Conservation (phyloP, 257 asterid species). For the Galeopsis tetrahit region DNA sequence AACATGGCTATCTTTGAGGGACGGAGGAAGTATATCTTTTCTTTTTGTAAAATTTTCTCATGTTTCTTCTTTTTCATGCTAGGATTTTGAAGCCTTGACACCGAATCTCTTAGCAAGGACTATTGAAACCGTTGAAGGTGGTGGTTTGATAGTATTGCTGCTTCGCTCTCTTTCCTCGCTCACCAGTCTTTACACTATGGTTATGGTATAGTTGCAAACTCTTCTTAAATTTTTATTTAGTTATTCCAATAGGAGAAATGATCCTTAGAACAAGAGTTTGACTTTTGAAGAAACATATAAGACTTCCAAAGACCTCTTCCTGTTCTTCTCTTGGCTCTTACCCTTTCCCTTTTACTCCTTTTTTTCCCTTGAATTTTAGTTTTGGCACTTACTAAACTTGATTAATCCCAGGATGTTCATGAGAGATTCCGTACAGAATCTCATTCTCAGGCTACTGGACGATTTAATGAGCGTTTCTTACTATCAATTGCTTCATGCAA, state of each 20-base stretch:
- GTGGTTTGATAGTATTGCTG: conserved; percentile 89
- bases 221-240: conserved; percentile 24
- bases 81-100: conserved; percentile 99
- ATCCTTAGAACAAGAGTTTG: conserved; percentile 14
- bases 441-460: conserved; percentile 76
- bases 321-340: neutral
- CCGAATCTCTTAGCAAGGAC: conserved; percentile 99
- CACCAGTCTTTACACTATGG: conserved; percentile 89
- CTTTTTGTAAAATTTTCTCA: conserved; percentile 1
- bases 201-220: conserved; percentile 61
- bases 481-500: conserved; percentile 91
- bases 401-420: conserved; percentile 84
- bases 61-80: conserved; percentile 16
- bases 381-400: conserved; percentile 34
- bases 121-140: conserved; percentile 99
- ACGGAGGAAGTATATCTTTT: neutral
- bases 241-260: conserved; percentile 20
- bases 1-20: too few species aligned
- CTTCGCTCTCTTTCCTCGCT: conserved; percentile 89
- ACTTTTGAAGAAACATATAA: conserved; percentile 5
- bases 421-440: conserved; percentile 95
- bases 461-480: conserved; percentile 95
- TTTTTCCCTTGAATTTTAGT: neutral
- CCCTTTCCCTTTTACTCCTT: neutral
- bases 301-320: conserved; percentile 3